Evolutionary conservation across 2,329 filamentous ascomycete genomes (phyloP), one percentile per base, ranked within the genome.

Genomic region (Albifimbria verrucaria): DNA sequence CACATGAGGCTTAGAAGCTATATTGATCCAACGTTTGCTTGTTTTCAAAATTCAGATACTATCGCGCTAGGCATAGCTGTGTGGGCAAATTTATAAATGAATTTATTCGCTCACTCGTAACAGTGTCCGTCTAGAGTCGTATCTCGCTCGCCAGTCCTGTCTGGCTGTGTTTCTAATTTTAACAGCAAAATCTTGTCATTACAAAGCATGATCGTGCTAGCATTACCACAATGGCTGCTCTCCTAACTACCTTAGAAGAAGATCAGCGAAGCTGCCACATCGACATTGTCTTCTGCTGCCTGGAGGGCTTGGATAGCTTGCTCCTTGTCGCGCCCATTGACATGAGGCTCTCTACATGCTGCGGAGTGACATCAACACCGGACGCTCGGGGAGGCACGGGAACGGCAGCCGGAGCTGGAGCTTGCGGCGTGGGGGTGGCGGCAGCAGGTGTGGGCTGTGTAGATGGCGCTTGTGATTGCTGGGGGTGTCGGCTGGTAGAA

Each of bases 231-330:
- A 23, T 12, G 59, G 20, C 11, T 44, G 44, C 18, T 10, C 17
- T n/a, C 26, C 24, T 21, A n/a, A 7, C 21, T 17, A 52, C 48
- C 52, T 36, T 58, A 67, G 53, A 67, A 69, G 58, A 86, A 90
- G 50, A 97, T 80, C 57, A 96, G 78, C 48, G 88, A 86, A 46
- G 92, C 92, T n/a, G 93, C 93, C 58, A 87, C 84, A 57, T 97
- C 90, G 7, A 97, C 83, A 64, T 97, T 90, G 20, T 94, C 93
- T 20, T 86, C 86, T 17, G 90, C 89, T 25, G 90, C 90, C 63
- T 92, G 84, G 49, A 99, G 76, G 2, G 92, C 92, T 55, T 88
- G 85, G 50, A 94, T 79, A 1, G 92, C 93, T 60, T 90, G 82
- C 55, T 88, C 81, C 87, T 80, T 2, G 86, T 83, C 59, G 94